Percentiles rank a stretch among this genome's conserved stretches.
phyloP scores from a whole-genome alignment of 805 yeast species.

The Wickerhamiella dianesei region DNA sequence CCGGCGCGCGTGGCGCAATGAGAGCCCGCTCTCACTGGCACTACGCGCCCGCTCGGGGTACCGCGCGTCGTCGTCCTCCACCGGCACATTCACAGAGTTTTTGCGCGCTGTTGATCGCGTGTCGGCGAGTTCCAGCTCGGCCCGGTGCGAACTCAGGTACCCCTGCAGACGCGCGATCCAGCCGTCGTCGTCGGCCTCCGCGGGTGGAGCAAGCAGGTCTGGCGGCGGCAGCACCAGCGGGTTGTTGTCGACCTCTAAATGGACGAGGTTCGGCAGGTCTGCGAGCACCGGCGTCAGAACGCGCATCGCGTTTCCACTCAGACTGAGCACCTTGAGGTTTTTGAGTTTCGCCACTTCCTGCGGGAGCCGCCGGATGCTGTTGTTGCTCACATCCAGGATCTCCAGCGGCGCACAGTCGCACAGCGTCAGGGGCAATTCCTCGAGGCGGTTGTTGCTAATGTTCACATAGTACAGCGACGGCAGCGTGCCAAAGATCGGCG shows the following conservation, averaged over 20 bases:
- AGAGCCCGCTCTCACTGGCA: constrained; percentile 29
- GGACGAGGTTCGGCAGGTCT: constrained; percentile 38
- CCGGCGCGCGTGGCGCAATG: constrained; percentile 53
- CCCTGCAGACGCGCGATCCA: constrained; percentile 33
- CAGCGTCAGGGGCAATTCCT: constrained; percentile 36
- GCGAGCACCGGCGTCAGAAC: constrained; percentile 41
- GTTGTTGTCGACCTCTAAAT: constrained; percentile 49
- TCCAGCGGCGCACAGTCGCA: constrained; percentile 35
- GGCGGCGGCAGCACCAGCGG: constrained; percentile 33
- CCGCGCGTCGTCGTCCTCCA: neutral
- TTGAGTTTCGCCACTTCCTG: constrained; percentile 28
- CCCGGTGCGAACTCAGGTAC: constrained; percentile 23
- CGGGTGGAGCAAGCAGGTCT: constrained; percentile 1
- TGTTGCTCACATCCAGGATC: constrained; percentile 51
- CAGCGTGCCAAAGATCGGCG: constrained; percentile 27
- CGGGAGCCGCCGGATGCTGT: constrained; percentile 39
- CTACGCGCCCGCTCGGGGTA: constrained; percentile 23
- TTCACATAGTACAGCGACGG: constrained; percentile 41
- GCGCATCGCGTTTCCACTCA: constrained; percentile 45
- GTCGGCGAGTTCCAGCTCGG: constrained; percentile 3
- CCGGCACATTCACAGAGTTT: neutral
- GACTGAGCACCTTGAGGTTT: constrained; percentile 39
- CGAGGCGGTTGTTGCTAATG: constrained; percentile 45
- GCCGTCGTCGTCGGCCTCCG: constrained; percentile 29
- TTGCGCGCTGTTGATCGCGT: neutral